Evolutionary conservation across 331 rosid genomes (phyloP), one percentile per base, ranked within the genome.

Genomic region (Arachis monticola): DNA sequence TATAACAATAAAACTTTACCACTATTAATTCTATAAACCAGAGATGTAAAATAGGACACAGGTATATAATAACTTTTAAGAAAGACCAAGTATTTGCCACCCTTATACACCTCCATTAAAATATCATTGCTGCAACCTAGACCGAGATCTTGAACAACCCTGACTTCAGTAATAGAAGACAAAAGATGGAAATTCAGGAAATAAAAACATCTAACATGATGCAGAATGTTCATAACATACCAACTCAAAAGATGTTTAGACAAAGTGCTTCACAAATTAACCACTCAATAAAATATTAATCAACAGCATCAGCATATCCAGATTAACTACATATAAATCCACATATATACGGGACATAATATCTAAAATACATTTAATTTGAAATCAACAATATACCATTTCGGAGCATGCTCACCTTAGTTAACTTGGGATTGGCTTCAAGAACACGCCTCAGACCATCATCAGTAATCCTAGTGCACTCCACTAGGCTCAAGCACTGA

Each of bases 391-490:
- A 66, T 10, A 47, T 42, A 59, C 5, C 9, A 70, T 5, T 11
- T 27, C 3, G 31, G 52, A 46, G 62, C 45, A 42, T 60, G 80
- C 92, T 84, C 27, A 95, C 98, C 95, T 85, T 92, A 70, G 75
- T 77, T 70, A 95, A 73, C 83, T 81, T 89, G 70, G 89, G 88
- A 85, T 92, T 95, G 70, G 73, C 81, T 83, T 87, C 88, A 80
- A 92, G 91, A 81, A 95, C 92, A 5, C 86, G 83, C 85, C 72
- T 92, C 64, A 95, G 81, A 76, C 96, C 90, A 76, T 90, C 90
- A 64, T 95, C 98, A 14, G 99, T 95, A 62, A 95, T 92, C 87
- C 85, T 86, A 7, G 85, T 71, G 80, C 99, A 95, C 73, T 88
- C 92, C 71, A 87, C 89, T 59, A 95, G 85, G 81, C 89, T 95